Conservation (phyloP, 192 early-diverging fungal species). For the Pilaira anomala region DNA sequence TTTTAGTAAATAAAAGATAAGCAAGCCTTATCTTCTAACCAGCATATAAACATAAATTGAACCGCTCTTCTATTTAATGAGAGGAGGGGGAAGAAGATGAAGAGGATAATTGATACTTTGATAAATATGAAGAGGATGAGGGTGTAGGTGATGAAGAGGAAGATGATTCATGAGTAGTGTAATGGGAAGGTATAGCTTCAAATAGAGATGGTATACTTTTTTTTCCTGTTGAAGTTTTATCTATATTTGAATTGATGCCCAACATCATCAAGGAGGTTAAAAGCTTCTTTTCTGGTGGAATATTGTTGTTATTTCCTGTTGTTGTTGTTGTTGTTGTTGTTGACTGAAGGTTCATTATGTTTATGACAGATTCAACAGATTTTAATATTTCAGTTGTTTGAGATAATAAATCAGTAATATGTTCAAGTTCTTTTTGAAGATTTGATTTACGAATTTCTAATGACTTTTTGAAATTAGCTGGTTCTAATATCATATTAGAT, state of each 20-base stretch:
- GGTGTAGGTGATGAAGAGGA: neutral
- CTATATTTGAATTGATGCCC: neutral
- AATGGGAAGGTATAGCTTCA: constrained; percentile 2
- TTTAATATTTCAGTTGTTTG: constrained; percentile 10
- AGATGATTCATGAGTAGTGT: neutral
- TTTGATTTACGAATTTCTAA: constrained; percentile 3
- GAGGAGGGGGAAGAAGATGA: neutral
- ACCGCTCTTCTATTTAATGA: too few relatives aligned
- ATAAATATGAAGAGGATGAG: too few relatives aligned
- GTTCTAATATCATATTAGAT: constrained; percentile 8
- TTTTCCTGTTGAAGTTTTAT: neutral
- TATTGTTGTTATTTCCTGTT: neutral
- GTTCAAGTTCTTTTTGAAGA: constrained; percentile 11
- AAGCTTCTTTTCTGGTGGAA: neutral
- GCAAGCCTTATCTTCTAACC: too few relatives aligned
- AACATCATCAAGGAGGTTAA: constrained; percentile 5
- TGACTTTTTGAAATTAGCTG: neutral
- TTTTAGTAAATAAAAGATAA: neutral
- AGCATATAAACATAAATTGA: too few relatives aligned
- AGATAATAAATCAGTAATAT: constrained; percentile 3
- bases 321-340: neutral
- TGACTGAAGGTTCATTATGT: constrained; percentile 6
- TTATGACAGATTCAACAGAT: constrained; percentile 1
- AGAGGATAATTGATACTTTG: neutral
- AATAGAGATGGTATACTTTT: constrained; percentile 1